Base-by-base conservation (phyloP, 2,329 filamentous ascomycete species). In the Geosmithia flava region DNA sequence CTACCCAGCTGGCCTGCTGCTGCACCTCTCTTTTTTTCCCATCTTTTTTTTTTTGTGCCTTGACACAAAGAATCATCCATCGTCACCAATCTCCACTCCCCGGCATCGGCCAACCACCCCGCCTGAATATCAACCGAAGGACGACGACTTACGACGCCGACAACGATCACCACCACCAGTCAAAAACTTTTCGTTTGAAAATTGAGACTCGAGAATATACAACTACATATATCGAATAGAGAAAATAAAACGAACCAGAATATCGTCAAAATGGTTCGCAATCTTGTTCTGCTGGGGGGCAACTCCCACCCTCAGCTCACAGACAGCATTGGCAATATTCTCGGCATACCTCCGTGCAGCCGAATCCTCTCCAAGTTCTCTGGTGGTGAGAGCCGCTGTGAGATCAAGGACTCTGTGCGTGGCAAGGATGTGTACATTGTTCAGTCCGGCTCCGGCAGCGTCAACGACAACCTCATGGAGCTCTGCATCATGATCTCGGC, bases 361-460 rank as follows among this genome's bases (percentile, higher is more conserved):
- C 85, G 91, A 56, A 81, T 90, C 52, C 80, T 97, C 46, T 79
- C 75, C 62, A 96, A 96, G 70, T 98, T 98, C 71, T 87, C 89
- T 30, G 88, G 93, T 47, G 93, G 93, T 56, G 93, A 97, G 71
- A 95, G 87, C 56, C 82, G 91, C 48, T 91, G 95, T 53, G 93
- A 97, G 68, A 95, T 98, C 60, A 79, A 90, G 64, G 93, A 98
- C 67, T 95, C 89, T 15, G 93, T 98, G 47, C 85, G 93, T 58
- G 93, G 87, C 57, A 98, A 98, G 67, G 93, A 98, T 80, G 93
- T 96, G 64, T 98, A 94, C 71, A 96, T 97, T 63, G 88, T 98
- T 59, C 91, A 97, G 68, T 93, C 88, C 42, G 89, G 88, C 56
- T 87, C 87, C 56, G 89, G 88, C 53, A 86, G 85, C 59, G 87